These are phyloP conservation scores for Gypsophila paniculata DNA, from an alignment of 179 eudicot genomes.

Conservation along the genomic window DNA sequence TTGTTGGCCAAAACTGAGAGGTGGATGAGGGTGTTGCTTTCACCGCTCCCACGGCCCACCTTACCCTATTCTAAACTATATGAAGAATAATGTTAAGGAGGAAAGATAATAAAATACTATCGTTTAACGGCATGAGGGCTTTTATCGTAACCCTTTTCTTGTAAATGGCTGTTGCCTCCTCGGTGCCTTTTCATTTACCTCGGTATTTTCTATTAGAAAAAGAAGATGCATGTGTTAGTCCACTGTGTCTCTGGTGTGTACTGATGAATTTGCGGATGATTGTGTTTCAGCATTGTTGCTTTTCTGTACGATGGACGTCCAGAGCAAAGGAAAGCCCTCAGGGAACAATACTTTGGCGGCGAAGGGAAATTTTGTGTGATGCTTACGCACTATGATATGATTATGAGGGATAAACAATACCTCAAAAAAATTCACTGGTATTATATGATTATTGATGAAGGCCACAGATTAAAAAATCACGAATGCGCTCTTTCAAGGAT, in stretches of 20 bases:
- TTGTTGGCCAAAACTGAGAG: background rate
- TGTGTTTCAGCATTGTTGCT: slow-evolving; percentile 64
- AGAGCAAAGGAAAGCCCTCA: slow-evolving; percentile 73
- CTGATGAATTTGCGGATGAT: slow-evolving; percentile 12
- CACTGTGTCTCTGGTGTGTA: background rate
- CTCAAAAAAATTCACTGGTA: slow-evolving; percentile 92
- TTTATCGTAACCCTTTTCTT: background rate
- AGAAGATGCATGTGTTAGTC: background rate
- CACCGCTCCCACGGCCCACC: background rate
- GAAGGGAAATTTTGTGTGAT: slow-evolving; percentile 82
- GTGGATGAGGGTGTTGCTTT: background rate
- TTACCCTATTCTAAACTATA: background rate
- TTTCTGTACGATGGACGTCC: slow-evolving; percentile 87
- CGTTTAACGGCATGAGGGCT: background rate
- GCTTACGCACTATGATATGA: slow-evolving; percentile 95
- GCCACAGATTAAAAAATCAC: slow-evolving; percentile 87
- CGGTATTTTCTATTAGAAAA: background rate
- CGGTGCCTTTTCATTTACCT: background rate
- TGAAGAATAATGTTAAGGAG: background rate
- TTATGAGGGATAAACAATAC: slow-evolving; percentile 88
- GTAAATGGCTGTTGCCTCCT: background rate
- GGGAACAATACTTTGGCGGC: slow-evolving; percentile 77
- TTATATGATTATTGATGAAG: slow-evolving; percentile 97
- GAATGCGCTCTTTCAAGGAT: slow-evolving; percentile 92
- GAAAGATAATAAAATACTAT: background rate